These are phyloP conservation scores for Decorospora gaudefroyi DNA, from an alignment of 2,329 filamentous ascomycete genomes.

Conservation along the genomic window DNA sequence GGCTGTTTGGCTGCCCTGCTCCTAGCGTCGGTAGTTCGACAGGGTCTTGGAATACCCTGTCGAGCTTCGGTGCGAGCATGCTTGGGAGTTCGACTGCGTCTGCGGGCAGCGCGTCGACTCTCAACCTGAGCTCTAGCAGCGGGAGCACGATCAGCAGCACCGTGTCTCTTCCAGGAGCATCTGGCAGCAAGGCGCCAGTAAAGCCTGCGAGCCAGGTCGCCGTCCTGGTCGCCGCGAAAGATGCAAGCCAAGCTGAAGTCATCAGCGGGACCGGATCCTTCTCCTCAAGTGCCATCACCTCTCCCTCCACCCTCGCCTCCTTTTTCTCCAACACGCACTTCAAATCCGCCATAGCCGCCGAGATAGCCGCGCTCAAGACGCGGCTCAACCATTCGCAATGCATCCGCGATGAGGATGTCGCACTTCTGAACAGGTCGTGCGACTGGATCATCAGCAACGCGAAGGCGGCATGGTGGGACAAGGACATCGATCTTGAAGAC, in stretches of 20 bases:
- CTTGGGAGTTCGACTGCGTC: not conserved
- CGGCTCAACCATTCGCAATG: not conserved
- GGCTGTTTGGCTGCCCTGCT: not conserved
- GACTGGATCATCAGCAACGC: not conserved
- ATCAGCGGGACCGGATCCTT: not conserved
- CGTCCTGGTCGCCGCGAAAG: too few relatives aligned
- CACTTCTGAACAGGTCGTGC: not conserved
- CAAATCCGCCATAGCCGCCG: not conserved
- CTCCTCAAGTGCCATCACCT: not conserved
- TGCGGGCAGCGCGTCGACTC: not conserved
- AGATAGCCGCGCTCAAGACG: not conserved
- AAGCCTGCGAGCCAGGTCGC: not conserved
- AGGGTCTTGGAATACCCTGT: too few relatives aligned
- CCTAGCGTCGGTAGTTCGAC: too few relatives aligned
- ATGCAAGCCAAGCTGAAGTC: not conserved
- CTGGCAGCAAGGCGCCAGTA: not conserved
- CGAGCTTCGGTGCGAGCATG: not conserved
- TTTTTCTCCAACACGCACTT: not conserved
- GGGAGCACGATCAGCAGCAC: not conserved
- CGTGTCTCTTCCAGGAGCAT: accelerated
- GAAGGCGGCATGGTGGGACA: not conserved
- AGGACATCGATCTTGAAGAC: not conserved
- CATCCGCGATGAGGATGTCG: not conserved
- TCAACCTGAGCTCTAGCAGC: not conserved
- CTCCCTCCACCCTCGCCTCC: too few relatives aligned